phyloP scores from a whole-genome alignment of 1,284 basidiomycete genomes.

The Austroboletus niveus region DNA sequence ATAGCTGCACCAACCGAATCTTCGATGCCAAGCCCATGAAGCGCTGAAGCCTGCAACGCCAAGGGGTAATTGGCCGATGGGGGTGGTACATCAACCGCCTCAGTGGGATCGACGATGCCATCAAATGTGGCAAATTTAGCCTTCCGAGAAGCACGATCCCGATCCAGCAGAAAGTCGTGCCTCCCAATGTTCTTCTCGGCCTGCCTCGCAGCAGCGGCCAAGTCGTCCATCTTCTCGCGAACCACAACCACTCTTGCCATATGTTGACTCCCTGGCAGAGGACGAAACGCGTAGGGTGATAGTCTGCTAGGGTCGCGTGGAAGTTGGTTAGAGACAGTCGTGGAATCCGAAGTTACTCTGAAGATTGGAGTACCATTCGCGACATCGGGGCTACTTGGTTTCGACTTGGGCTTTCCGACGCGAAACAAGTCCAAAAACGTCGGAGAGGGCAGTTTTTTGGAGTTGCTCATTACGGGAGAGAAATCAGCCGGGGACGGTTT shows the following conservation, averaged over 20 bases:
- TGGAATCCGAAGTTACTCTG: constrained; percentile 62
- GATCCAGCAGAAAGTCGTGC: constrained; percentile 40
- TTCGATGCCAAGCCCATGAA: constrained; percentile 65
- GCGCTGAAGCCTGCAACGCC: constrained; percentile 67
- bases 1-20: constrained; percentile 70
- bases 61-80: constrained; percentile 66
- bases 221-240: constrained; percentile 71
- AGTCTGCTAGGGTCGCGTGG: constrained; percentile 40
- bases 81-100: constrained; percentile 70
- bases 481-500: constrained; percentile 70
- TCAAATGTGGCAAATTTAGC: constrained; percentile 36
- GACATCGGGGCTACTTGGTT: constrained; percentile 52
- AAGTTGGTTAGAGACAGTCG: constrained; percentile 42
- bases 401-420: constrained; percentile 61
- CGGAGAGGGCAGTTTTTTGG: constrained; percentile 48
- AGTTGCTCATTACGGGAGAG: constrained; percentile 32
- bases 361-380: constrained; percentile 49
- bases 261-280: constrained; percentile 35
- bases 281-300: constrained; percentile 39
- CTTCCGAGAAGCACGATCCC: constrained; percentile 27
- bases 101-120: constrained; percentile 76
- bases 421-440: constrained; percentile 70
- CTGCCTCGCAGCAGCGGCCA: constrained; percentile 65
- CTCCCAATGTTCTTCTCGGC: constrained; percentile 67
- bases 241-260: constrained; percentile 71